Conservation (phyloP, 805 yeast species). For the Candida quercuum region DNA sequence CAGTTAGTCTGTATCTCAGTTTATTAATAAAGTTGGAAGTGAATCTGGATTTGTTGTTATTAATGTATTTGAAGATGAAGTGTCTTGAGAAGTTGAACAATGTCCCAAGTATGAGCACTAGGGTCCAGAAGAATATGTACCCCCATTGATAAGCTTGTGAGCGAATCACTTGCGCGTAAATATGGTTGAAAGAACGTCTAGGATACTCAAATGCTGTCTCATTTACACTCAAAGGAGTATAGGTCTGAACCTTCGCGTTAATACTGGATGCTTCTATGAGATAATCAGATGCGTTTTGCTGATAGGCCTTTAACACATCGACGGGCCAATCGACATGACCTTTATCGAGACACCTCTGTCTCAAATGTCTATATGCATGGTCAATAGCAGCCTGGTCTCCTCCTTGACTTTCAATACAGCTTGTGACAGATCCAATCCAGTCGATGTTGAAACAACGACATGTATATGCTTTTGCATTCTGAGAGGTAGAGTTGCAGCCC, state of each 20-base stretch:
- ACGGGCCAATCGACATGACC: conserved; percentile 29
- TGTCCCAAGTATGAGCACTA: conserved; percentile 28
- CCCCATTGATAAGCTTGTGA: conserved; percentile 44
- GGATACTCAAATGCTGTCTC: conserved; percentile 28
- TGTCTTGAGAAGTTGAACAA: conserved; percentile 23
- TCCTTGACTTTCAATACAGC: conserved; percentile 33
- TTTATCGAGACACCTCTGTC: conserved; percentile 30
- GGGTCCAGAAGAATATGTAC: conserved; percentile 35
- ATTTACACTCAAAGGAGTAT: conserved; percentile 30
- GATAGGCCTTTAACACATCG: conserved; percentile 28
- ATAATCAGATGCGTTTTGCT: conserved; percentile 30
- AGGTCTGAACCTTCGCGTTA: conserved; percentile 21
- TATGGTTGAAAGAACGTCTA: conserved; percentile 30
- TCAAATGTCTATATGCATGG: conserved; percentile 37
- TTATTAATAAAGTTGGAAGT: conserved; percentile 12
- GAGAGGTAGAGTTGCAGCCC: conserved; percentile 35
- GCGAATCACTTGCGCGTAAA: conserved; percentile 30
- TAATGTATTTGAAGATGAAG: conserved; percentile 22
- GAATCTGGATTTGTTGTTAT: conserved; percentile 12
- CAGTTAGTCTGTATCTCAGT: conserved; percentile 19
- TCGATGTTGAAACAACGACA: conserved; percentile 38
- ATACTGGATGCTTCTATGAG: conserved; percentile 24
- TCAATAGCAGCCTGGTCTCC: conserved; percentile 23
- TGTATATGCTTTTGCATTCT: conserved; percentile 27
- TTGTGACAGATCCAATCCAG: conserved; percentile 40